Conservation (phyloP, 352 stramenopile genomes). For the Phytophthora pistaciae region DNA sequence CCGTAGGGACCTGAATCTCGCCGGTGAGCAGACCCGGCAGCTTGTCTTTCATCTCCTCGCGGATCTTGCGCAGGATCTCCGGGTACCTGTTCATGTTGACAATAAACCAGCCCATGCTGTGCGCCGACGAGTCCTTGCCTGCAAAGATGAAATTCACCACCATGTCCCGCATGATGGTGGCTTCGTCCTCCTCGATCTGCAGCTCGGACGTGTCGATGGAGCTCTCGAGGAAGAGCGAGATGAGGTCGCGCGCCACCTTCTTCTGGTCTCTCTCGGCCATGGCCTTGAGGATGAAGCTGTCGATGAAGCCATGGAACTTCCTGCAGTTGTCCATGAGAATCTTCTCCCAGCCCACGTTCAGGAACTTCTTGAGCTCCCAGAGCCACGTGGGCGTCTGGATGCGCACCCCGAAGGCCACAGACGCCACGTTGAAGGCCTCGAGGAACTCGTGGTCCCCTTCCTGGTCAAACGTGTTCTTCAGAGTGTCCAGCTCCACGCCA, state of each 20-base stretch:
- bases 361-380: conserved; percentile 5
- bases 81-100: conserved; percentile 40
- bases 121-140: conserved; percentile 68
- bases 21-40: conserved; percentile 25
- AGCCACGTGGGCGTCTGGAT: conserved; percentile 5
- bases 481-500: not conserved
- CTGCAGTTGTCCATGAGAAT: conserved; percentile 5
- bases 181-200: conserved; percentile 23
- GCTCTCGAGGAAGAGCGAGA: conserved; percentile 4
- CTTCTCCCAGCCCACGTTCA: conserved; percentile 6
- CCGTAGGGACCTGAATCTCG: conserved; percentile 26
- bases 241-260: not conserved
- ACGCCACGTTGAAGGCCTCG: conserved; percentile 6
- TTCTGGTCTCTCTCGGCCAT: conserved; percentile 1
- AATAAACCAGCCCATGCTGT: conserved; percentile 66
- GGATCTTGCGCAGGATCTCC: conserved; percentile 50
- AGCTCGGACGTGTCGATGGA: not conserved
- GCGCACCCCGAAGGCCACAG: not conserved
- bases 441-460: conserved; percentile 2
- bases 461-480: conserved; percentile 4
- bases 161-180: conserved; percentile 62
- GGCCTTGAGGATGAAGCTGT: conserved; percentile 4
- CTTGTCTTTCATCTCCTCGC: conserved; percentile 48
- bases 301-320: conserved; percentile 5
- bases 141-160: conserved; percentile 75